Conservation (phyloP, 495 filamentous ascomycete species). For the Hyphodiscus hymeniophilus region DNA sequence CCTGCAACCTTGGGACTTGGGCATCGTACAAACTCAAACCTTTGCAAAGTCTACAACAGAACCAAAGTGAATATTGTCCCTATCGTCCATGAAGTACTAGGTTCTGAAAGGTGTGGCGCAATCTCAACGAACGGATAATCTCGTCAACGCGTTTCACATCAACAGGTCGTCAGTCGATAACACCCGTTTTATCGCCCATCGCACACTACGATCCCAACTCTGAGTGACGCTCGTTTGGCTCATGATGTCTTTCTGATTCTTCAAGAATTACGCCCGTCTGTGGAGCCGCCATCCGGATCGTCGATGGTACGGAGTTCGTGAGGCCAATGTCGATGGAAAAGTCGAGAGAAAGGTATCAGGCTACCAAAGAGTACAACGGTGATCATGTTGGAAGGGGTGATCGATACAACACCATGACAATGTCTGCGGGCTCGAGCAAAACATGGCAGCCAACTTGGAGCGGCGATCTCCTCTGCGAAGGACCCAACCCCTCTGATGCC, state of each 20-base stretch:
- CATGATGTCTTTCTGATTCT: conserved; percentile 12
- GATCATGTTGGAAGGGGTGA: conserved; percentile 7
- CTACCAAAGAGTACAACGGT: conserved; percentile 4
- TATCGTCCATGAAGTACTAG: no score
- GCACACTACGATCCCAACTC: background rate
- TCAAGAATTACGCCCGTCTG: background rate
- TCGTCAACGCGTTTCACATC: background rate
- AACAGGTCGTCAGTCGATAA: background rate
- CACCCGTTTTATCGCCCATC: background rate
- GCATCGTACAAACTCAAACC: no score
- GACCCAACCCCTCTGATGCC: background rate
- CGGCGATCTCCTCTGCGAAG: background rate
- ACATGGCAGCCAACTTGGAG: background rate
- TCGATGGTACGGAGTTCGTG: conserved; percentile 14
- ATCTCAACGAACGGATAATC: no score
- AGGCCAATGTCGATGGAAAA: conserved; percentile 21
- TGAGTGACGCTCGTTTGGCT: conserved; percentile 7
- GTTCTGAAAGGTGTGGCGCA: no score
- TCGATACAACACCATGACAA: conserved; percentile 8
- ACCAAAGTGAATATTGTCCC: no score
- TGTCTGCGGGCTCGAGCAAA: conserved; percentile 9
- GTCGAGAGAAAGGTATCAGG: conserved; percentile 8
- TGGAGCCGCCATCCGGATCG: background rate
- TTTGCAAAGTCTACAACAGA: no score
- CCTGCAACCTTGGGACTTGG: no score